A percentile compares a stretch with the other conserved stretches of the same genome.
Evolutionary conservation across 2,329 filamentous ascomycete species (phyloP).

Genomic region (Fusarium sp.): DNA sequence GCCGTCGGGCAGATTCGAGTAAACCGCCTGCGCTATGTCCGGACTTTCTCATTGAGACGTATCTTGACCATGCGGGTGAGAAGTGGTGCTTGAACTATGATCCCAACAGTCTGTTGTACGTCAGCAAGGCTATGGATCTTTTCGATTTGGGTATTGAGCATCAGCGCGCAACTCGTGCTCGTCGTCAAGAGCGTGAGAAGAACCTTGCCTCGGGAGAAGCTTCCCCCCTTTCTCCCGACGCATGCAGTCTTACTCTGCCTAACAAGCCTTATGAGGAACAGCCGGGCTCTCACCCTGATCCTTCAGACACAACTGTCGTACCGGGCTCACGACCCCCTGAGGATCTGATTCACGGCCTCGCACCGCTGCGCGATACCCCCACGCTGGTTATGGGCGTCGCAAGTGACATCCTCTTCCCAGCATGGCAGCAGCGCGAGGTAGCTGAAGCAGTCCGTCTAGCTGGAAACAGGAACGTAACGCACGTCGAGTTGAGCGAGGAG

Average conservation of each 20-base stretch:
- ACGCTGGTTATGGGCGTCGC: conserved; percentile 93
- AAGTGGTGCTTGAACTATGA: conserved; percentile 99
- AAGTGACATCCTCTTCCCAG: conserved; percentile 95
- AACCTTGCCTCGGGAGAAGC: conserved; percentile 66
- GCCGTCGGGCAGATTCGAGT: conserved; percentile 83
- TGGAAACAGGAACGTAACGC: conserved; percentile 84
- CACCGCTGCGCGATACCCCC: conserved; percentile 77
- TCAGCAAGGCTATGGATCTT: conserved; percentile 98
- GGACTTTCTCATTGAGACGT: conserved; percentile 97
- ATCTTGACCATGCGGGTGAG: conserved; percentile 96
- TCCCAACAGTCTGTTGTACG: conserved; percentile 92
- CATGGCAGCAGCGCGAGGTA: conserved; percentile 97
- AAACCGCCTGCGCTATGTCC: conserved; percentile 94
- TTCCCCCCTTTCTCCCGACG: conserved; percentile 53
- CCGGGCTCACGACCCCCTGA: conserved; percentile 69
- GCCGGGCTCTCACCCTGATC: conserved; percentile 58
- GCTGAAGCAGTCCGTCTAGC: conserved; percentile 81
- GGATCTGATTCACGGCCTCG: conserved; percentile 82
- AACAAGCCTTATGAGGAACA: conserved; percentile 89
- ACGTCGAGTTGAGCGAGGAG: conserved; percentile 93
- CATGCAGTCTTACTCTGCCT: conserved; percentile 85
- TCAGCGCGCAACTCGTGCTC: conserved; percentile 69
- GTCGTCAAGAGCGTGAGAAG: conserved; percentile 69
- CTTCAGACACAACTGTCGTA: conserved; percentile 41
- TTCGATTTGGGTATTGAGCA: conserved; percentile 86